These are phyloP conservation scores for Choiromyces venosus DNA, from an alignment of 495 filamentous ascomycete species.

Conservation along the genomic window DNA sequence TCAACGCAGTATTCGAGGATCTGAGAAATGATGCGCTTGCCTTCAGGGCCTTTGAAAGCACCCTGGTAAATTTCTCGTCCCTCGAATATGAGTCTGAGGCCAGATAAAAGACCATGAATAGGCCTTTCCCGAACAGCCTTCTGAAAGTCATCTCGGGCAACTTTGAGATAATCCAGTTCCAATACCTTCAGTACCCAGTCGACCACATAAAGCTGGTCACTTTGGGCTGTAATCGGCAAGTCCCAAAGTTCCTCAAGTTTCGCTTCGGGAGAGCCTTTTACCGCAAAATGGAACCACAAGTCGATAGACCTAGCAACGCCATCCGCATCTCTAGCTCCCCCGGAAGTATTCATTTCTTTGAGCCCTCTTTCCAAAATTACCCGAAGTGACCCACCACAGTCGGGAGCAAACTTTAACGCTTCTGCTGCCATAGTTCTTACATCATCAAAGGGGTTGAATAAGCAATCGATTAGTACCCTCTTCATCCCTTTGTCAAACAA, in stretches of 20 bases:
- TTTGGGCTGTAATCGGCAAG: background rate
- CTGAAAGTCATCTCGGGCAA: conserved; percentile 27
- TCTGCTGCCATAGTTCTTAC: conserved; percentile 62
- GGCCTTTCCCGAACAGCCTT: conserved; percentile 30
- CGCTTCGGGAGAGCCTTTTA: background rate
- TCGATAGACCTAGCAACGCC: conserved; percentile 4
- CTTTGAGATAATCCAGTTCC: conserved; percentile 17
- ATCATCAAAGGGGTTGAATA: conserved; percentile 89
- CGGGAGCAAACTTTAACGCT: conserved; percentile 49
- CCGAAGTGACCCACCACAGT: conserved; percentile 15
- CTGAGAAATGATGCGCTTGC: background rate
- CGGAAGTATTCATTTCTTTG: conserved; percentile 37
- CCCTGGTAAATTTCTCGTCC: conserved; percentile 38
- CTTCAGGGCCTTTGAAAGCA: background rate
- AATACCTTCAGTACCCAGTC: conserved; percentile 29
- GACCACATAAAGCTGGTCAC: conserved; percentile 6
- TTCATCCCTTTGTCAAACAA: conserved; percentile 52
- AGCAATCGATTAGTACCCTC: conserved; percentile 62
- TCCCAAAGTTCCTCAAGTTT: conserved; percentile 16
- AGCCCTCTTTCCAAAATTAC: conserved; percentile 28
- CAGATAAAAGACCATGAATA: conserved; percentile 36
- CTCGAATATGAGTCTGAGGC: conserved; percentile 37
- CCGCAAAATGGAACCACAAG: conserved; percentile 12
- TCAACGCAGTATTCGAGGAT: conserved; percentile 46
- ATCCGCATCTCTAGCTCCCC: conserved; percentile 33